Percentiles rank a stretch among this genome's conserved stretches.
Evolutionary conservation across 225 moss, liverwort and hornwort genomes (phyloP).

Genomic region (Pleurozium schreberi): DNA sequence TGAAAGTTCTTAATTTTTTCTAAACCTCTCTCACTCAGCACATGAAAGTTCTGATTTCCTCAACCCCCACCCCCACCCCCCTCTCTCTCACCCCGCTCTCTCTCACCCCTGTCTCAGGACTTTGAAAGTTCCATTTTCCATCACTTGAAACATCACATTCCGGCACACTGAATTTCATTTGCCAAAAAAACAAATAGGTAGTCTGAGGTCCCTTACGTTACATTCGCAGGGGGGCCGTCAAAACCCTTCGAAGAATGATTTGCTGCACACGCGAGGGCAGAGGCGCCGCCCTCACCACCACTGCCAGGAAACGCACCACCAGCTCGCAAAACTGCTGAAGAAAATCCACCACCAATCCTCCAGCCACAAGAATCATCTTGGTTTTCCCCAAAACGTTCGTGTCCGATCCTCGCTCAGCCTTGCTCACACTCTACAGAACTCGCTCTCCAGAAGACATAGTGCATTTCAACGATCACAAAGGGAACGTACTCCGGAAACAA

Average conservation of each 20-base stretch:
- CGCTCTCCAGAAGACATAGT: neutral
- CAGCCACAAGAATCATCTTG: constrained; percentile 38
- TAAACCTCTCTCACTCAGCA: neutral
- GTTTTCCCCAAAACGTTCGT: neutral
- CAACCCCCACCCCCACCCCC: neutral
- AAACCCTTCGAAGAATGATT: constrained; percentile 11
- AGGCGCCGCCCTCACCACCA: constrained; percentile 13
- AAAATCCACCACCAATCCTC: constrained; percentile 14
- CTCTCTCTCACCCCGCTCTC: neutral
- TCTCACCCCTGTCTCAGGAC: neutral
- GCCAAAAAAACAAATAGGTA: neutral
- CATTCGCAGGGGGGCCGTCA: neutral
- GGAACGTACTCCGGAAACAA: neutral
- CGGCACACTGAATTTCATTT: neutral
- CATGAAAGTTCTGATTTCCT: neutral
- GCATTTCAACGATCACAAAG: neutral
- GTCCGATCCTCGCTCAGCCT: neutral
- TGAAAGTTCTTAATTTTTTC: neutral
- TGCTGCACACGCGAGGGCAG: constrained; percentile 10
- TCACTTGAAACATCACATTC: neutral
- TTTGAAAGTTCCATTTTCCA: neutral
- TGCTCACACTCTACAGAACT: neutral
- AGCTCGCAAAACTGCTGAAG: constrained; percentile 19
- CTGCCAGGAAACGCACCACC: constrained; percentile 26
- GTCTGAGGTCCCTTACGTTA: neutral